Evolutionary conservation across 176 grass and related monocot genomes (phyloP).

Genomic region (Triticum timopheevii): DNA sequence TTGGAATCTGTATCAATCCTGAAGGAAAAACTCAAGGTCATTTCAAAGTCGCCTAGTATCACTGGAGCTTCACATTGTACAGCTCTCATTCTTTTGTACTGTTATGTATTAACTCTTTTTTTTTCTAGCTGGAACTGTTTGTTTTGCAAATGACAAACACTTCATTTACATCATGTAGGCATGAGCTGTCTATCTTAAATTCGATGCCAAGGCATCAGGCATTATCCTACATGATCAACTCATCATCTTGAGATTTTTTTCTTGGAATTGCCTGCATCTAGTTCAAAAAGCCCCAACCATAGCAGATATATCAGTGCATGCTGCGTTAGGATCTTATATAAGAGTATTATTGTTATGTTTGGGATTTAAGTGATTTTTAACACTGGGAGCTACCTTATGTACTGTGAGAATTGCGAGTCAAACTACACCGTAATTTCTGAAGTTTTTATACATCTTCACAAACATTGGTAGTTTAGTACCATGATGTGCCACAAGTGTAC

Average conservation of each 20-base stretch:
- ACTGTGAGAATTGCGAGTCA: not conserved
- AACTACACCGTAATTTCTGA: not conserved
- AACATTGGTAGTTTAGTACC: not conserved
- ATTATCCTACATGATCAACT: not conserved
- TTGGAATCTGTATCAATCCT: conserved; percentile 83
- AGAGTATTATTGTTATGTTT: not conserved
- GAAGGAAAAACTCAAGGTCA: conserved; percentile 39
- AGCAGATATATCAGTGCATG: conserved; percentile 1
- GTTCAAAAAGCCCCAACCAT: not conserved
- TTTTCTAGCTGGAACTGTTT: conserved; percentile 12
- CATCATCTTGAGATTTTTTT: not conserved
- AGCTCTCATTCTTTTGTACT: conserved; percentile 27
- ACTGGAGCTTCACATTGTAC: conserved; percentile 10
- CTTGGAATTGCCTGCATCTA: not conserved
- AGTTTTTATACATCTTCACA: not conserved
- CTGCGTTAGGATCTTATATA: not conserved
- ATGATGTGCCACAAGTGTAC: not conserved
- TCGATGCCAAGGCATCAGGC: not conserved
- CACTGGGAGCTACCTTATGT: not conserved
- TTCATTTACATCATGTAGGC: not conserved
- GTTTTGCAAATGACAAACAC: not conserved
- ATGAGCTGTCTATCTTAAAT: not conserved
- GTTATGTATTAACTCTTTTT: conserved; percentile 30
- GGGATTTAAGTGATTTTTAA: not conserved
- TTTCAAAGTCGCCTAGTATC: conserved; percentile 16